Conservation (phyloP, 495 filamentous ascomycete species). For the Penicillium alfredii region DNA sequence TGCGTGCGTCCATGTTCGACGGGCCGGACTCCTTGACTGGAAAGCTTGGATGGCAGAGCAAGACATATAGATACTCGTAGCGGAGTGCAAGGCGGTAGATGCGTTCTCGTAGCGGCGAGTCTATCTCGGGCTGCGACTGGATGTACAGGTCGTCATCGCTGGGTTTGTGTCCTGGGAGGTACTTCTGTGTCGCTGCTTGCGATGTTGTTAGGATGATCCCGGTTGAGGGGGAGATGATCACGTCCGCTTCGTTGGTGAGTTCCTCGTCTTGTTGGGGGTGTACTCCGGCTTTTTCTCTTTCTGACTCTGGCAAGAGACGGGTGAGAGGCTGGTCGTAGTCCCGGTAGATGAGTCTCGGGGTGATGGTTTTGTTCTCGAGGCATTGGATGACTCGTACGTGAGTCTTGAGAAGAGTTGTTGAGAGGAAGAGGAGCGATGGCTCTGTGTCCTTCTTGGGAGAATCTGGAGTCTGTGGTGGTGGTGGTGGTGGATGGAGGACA, state of each 20-base stretch:
- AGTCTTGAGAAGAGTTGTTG: constrained; percentile 25
- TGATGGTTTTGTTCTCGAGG: constrained; percentile 17
- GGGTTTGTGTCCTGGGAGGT: constrained; percentile 53
- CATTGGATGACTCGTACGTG: constrained; percentile 18
- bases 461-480: too few species aligned
- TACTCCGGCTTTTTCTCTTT: too few species aligned
- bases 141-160: constrained; percentile 4
- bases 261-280: neutral
- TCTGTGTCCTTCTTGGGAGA: too few species aligned
- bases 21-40: too few species aligned
- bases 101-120: constrained; percentile 49
- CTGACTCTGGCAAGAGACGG: too few species aligned
- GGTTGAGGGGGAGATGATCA: constrained; percentile 64
- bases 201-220: constrained; percentile 68
- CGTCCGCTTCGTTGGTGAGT: constrained; percentile 56
- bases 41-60: constrained; percentile 39
- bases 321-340: constrained; percentile 16
- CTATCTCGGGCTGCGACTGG: constrained; percentile 10
- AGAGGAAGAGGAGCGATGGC: constrained; percentile 18
- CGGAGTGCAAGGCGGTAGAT: constrained; percentile 49
- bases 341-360: constrained; percentile 22
- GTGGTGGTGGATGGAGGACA: neutral
- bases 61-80: constrained; percentile 66
- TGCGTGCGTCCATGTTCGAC: neutral
- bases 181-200: constrained; percentile 65